Percentiles rank a stretch among this genome's conserved stretches.
phyloP scores from a whole-genome alignment of 305 asterid species.

The Solanum hybrid region DNA sequence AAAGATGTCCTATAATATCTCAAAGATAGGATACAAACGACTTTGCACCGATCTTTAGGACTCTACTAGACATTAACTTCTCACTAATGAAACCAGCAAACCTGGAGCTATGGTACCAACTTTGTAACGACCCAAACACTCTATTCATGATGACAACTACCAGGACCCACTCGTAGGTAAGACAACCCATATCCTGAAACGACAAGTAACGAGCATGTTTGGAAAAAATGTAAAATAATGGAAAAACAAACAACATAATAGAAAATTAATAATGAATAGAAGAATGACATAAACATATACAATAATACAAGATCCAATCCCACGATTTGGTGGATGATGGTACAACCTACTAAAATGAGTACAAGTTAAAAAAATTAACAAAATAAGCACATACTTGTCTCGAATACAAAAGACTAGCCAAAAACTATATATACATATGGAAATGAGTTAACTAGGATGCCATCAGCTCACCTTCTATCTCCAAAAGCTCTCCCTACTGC shows the following conservation, averaged over 20 bases:
- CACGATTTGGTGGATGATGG: background rate
- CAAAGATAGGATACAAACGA: background rate
- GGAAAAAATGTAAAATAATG: background rate
- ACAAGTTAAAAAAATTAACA: background rate
- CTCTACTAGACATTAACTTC: background rate
- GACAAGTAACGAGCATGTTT: background rate
- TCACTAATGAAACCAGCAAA: background rate
- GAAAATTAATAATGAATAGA: background rate
- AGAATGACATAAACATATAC: background rate
- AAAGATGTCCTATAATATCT: background rate
- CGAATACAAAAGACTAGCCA: background rate
- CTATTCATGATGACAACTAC: background rate
- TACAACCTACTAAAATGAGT: background rate
- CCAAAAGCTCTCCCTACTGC: background rate
- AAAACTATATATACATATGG: background rate
- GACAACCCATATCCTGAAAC: background rate
- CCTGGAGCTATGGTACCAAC: background rate
- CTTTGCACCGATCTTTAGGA: background rate
- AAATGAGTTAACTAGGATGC: background rate
- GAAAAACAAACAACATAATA: background rate
- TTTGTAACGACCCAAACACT: background rate
- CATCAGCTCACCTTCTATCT: background rate
- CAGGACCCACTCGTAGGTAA: background rate
- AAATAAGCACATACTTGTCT: background rate
- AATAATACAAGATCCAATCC: background rate